Percentiles rank a stretch among this genome's conserved stretches.
phyloP scores from a whole-genome alignment of 345 rosid species.

The Corchorus olitorius region DNA sequence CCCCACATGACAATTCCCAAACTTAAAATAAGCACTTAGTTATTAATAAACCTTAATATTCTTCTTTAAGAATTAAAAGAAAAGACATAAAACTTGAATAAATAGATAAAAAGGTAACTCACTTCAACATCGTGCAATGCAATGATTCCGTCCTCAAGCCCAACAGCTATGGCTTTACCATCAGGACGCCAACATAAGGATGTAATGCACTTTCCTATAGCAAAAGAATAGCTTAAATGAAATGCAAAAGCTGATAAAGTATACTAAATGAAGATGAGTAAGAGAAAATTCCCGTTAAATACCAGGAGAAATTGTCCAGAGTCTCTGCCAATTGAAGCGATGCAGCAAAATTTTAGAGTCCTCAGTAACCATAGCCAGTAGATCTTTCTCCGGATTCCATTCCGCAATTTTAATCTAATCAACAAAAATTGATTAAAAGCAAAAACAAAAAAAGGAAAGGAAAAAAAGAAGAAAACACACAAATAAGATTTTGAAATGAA shows the following conservation, averaged over 20 bases:
- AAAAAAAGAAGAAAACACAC: background rate
- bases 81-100: background rate
- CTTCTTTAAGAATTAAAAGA: no score
- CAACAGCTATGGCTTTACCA: slow-evolving; percentile 83
- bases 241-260: background rate
- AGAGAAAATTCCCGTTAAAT: slow-evolving; percentile 11
- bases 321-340: slow-evolving; percentile 88
- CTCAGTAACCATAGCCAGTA: slow-evolving; percentile 78
- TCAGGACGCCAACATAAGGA: slow-evolving; percentile 93
- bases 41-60: background rate
- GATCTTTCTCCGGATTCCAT: slow-evolving; percentile 90
- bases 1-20: background rate
- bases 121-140: slow-evolving; percentile 88
- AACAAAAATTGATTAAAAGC: background rate
- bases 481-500: background rate
- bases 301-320: slow-evolving; percentile 86
- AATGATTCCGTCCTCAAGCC: slow-evolving; percentile 85
- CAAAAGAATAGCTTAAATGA: background rate
- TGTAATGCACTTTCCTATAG: slow-evolving; percentile 58
- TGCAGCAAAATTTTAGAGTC: slow-evolving; percentile 78
- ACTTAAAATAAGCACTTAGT: background rate
- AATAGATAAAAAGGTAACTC: slow-evolving; percentile 21
- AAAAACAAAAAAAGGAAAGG: background rate
- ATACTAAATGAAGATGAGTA: background rate
- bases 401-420: slow-evolving; percentile 65